These are phyloP conservation scores for Lepidium aucheri DNA, from an alignment of 345 rosid species.

Conservation along the genomic window DNA sequence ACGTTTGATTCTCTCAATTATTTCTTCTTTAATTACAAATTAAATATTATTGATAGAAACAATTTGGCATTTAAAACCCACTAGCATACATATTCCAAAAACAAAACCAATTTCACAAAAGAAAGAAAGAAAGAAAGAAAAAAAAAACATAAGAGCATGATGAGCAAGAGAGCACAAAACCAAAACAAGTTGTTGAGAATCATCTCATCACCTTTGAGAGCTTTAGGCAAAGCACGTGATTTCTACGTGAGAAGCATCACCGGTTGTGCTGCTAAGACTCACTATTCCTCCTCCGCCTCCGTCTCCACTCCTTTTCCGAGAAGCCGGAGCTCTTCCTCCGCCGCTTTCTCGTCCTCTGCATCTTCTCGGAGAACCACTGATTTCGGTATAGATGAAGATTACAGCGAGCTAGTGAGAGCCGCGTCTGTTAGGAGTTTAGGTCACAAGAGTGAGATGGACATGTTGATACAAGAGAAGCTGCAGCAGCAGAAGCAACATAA, in stretches of 20 bases:
- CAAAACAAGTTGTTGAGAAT: constrained; percentile 44
- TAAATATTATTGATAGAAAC: background rate
- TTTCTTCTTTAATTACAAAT: background rate
- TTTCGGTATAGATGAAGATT: constrained; percentile 43
- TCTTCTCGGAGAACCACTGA: constrained; percentile 17
- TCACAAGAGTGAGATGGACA: constrained; percentile 43
- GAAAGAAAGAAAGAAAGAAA: too few species aligned
- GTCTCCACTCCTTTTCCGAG: constrained; percentile 32
- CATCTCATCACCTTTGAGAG: constrained; percentile 37
- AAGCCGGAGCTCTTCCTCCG: constrained; percentile 47
- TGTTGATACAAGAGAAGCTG: constrained; percentile 31
- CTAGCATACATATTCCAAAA: background rate
- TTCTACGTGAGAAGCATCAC: constrained; percentile 59
- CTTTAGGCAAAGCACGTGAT: constrained; percentile 54
- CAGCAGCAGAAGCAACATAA: background rate
- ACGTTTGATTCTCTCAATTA: constrained; percentile 30
- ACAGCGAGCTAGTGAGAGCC: constrained; percentile 54
- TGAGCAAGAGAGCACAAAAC: constrained; percentile 29
- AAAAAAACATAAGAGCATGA: constrained; percentile 27
- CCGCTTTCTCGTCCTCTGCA: constrained; percentile 25
- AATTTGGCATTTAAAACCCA: background rate
- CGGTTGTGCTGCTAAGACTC: constrained; percentile 31
- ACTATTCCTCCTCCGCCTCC: constrained; percentile 16
- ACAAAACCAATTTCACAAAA: background rate
- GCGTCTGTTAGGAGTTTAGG: constrained; percentile 51